Conservation (phyloP, 768 basidiomycete genomes). For the Tulasnella sp. region DNA sequence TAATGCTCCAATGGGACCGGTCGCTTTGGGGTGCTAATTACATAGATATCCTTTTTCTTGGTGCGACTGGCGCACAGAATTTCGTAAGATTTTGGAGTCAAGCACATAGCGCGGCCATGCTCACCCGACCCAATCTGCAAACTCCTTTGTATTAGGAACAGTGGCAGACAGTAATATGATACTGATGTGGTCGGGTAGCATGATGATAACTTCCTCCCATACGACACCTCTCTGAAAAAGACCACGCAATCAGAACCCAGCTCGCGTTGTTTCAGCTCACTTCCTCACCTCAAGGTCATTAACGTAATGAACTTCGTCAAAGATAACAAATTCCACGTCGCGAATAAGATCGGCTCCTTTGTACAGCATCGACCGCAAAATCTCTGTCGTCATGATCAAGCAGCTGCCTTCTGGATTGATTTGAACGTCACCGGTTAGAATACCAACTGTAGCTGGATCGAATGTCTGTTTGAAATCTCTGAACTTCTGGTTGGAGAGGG, state of each 20-base stretch:
- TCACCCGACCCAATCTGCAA: slow-evolving; percentile 99
- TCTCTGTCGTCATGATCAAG: slow-evolving; percentile 98
- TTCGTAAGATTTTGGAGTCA: background rate
- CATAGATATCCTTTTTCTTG: slow-evolving; percentile 99
- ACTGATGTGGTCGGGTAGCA: slow-evolving; percentile 98
- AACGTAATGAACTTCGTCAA: slow-evolving; percentile 99
- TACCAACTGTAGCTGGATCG: slow-evolving; percentile 87
- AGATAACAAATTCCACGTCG: slow-evolving; percentile 99
- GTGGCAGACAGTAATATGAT: slow-evolving; percentile 97
- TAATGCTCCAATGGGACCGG: slow-evolving; percentile 98
- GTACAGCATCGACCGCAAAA: slow-evolving; percentile 96
- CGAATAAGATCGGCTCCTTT: slow-evolving; percentile 98
- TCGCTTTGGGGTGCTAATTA: slow-evolving; percentile 93
- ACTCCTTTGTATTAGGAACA: slow-evolving; percentile 96
- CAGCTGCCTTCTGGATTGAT: slow-evolving; percentile 99
- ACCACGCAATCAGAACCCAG: background rate
- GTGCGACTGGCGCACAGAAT: slow-evolving; percentile 66
- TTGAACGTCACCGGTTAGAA: slow-evolving; percentile 94
- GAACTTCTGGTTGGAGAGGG: slow-evolving; percentile 98
- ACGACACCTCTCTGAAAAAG: slow-evolving; percentile 85
- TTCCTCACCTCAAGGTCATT: slow-evolving; percentile 90
- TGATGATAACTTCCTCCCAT: slow-evolving; percentile 99
- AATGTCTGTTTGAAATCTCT: slow-evolving; percentile 98
- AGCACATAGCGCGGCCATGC: slow-evolving; percentile 40
- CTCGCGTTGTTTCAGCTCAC: background rate